These are phyloP conservation scores for Phellopilus nigrolimitatus DNA, from an alignment of 1,284 basidiomycete genomes.

Conservation along the genomic window DNA sequence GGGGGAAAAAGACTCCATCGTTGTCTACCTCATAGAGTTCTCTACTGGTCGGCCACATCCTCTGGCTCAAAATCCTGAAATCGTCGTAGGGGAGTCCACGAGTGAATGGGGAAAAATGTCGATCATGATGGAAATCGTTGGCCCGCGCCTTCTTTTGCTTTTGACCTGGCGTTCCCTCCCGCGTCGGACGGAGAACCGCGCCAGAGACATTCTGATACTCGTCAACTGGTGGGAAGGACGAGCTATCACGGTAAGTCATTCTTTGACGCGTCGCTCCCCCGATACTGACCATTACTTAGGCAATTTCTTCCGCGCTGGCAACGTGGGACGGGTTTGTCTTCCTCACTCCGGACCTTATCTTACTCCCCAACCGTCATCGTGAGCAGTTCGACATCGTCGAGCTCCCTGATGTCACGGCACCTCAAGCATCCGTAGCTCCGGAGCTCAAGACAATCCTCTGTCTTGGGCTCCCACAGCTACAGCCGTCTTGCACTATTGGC, in stretches of 20 bases:
- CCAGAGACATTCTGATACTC: conserved; percentile 15
- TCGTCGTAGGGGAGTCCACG: conserved; percentile 30
- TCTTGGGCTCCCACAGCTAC: conserved; percentile 34
- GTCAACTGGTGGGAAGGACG: conserved; percentile 19
- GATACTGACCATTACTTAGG: conserved; percentile 19
- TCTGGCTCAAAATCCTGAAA: conserved; percentile 31
- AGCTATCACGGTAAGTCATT: conserved; percentile 21
- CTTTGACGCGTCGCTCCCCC: conserved; percentile 28
- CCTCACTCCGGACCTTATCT: conserved; percentile 34
- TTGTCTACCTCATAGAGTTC: conserved; percentile 24
- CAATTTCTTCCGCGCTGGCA: conserved; percentile 26
- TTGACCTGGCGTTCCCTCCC: conserved; percentile 28
- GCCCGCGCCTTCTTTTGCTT: conserved; percentile 41
- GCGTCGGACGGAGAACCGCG: background rate
- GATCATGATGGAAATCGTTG: conserved; percentile 45
- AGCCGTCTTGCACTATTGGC: conserved; percentile 25
- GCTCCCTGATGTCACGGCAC: conserved; percentile 21
- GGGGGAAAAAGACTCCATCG: conserved; percentile 16
- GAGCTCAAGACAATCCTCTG: conserved; percentile 23
- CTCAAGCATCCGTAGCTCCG: background rate
- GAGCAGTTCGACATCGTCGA: conserved; percentile 35
- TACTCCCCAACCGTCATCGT: conserved; percentile 36
- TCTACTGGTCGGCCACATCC: conserved; percentile 32
- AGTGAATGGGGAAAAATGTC: conserved; percentile 24
- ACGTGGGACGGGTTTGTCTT: conserved; percentile 40